Conservation (phyloP, 495 filamentous ascomycete species). For the Parathielavia hyrcaniae region DNA sequence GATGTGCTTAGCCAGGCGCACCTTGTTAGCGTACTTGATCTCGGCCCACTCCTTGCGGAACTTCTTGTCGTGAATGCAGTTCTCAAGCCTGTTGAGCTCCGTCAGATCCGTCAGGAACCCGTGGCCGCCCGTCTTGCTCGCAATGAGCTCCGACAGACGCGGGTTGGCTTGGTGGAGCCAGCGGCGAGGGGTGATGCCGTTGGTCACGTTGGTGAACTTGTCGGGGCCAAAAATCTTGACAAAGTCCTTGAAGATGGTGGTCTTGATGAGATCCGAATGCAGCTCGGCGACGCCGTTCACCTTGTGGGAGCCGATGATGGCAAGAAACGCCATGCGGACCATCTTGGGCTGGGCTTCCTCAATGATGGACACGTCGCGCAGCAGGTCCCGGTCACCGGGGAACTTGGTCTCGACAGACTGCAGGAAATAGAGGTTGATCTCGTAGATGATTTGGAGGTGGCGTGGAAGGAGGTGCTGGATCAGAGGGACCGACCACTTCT, state of each 20-base stretch:
- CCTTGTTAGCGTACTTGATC: slow-evolving; percentile 67
- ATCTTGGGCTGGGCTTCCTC: slow-evolving; percentile 97
- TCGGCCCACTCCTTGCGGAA: slow-evolving; percentile 90
- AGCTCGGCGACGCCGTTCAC: slow-evolving; percentile 97
- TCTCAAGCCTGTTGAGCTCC: slow-evolving; percentile 73
- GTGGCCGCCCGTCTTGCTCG: slow-evolving; percentile 75
- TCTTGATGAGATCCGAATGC: slow-evolving; percentile 93
- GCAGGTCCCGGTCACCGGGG: slow-evolving; percentile 80
- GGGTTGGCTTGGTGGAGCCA: slow-evolving; percentile 99
- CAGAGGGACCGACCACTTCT: slow-evolving; percentile 96
- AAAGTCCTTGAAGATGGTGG: slow-evolving; percentile 99
- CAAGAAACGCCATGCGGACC: slow-evolving; percentile 92
- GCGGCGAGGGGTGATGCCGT: slow-evolving; percentile 88
- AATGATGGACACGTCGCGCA: slow-evolving; percentile 84
- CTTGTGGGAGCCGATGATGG: slow-evolving; percentile 96
- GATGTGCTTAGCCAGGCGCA: slow-evolving; percentile 84
- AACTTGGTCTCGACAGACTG: slow-evolving; percentile 83
- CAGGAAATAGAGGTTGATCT: slow-evolving; percentile 92
- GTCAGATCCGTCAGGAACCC: slow-evolving; percentile 85
- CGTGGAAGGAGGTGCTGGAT: slow-evolving; percentile 88
- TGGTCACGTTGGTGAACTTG: slow-evolving; percentile 98
- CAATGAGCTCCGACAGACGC: slow-evolving; percentile 81
- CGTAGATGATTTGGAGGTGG: slow-evolving; percentile 96
- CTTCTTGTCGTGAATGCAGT: slow-evolving; percentile 69
- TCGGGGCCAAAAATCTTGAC: slow-evolving; percentile 88